A percentile compares a stretch with the other conserved stretches of the same genome.
phyloP scores from a whole-genome alignment of 495 filamentous ascomycete genomes.

The Opeltia flavorubescens region DNA sequence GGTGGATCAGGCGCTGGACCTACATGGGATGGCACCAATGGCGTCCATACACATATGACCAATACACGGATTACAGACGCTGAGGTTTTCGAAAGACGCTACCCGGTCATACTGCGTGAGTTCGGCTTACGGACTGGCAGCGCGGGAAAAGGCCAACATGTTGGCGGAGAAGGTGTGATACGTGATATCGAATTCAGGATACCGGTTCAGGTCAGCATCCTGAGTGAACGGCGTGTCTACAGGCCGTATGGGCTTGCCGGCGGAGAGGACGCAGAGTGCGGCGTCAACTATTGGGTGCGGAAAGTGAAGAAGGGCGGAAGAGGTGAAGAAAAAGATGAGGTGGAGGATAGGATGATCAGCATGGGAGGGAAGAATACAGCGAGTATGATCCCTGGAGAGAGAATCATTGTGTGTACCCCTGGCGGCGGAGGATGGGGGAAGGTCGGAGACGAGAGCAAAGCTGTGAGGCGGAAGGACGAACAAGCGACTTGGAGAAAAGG shows the following conservation, averaged over 20 bases:
- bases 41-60: constrained; percentile 97
- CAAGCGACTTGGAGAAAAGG: constrained; percentile 15
- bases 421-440: constrained; percentile 39
- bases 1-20: constrained; percentile 82
- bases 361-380: constrained; percentile 91
- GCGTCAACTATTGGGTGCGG: constrained; percentile 77
- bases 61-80: constrained; percentile 95
- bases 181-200: constrained; percentile 91
- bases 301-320: constrained; percentile 33
- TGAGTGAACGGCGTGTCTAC: constrained; percentile 78
- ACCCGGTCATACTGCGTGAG: constrained; percentile 73
- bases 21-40: constrained; percentile 75
- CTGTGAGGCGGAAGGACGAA: constrained; percentile 9
- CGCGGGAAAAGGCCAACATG: constrained; percentile 61
- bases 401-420: constrained; percentile 58
- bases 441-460: constrained; percentile 11
- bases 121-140: constrained; percentile 63
- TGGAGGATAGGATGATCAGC: constrained; percentile 59
- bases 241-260: constrained; percentile 79
- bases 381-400: constrained; percentile 68
- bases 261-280: constrained; percentile 67
- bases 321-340: constrained; percentile 22
- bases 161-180: constrained; percentile 79
- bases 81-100: constrained; percentile 89
- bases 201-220: constrained; percentile 74